Conservation (phyloP, 1,284 basidiomycete species). For the Phellinidium pouzarii region DNA sequence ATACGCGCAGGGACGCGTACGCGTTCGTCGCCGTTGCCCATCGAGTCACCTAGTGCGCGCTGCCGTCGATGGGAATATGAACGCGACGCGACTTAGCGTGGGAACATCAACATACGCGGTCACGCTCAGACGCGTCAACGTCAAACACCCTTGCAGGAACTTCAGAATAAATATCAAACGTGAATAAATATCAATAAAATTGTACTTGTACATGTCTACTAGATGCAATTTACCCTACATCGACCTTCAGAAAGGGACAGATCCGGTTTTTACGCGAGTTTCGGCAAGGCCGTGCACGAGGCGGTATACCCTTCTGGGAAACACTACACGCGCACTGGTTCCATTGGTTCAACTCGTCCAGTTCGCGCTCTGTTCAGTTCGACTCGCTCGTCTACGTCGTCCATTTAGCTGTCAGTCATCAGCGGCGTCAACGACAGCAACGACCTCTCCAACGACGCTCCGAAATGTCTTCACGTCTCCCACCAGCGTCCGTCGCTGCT, state of each 20-base stretch:
- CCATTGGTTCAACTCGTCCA: not conserved
- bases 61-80: too few relatives aligned
- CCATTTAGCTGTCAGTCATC: not conserved
- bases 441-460: slow-evolving; percentile 9
- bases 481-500: slow-evolving; percentile 25
- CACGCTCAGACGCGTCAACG: too few relatives aligned
- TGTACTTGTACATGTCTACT: too few relatives aligned
- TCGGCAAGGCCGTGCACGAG: not conserved
- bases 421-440: not conserved
- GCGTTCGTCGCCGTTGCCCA: slow-evolving; percentile 6
- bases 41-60: not conserved
- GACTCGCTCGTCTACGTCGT: not conserved
- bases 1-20: slow-evolving; percentile 14
- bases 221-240: too few relatives aligned
- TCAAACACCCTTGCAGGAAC: too few relatives aligned
- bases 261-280: not conserved
- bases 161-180: too few relatives aligned
- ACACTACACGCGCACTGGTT: not conserved
- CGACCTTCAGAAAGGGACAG: not conserved
- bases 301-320: too few relatives aligned
- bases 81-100: too few relatives aligned
- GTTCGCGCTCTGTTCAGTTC: not conserved
- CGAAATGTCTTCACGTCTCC: slow-evolving; percentile 8
- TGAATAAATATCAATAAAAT: too few relatives aligned
- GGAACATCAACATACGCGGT: too few relatives aligned